phyloP scores from a whole-genome alignment of 495 filamentous ascomycete species.

The Schizothecium vesticola region DNA sequence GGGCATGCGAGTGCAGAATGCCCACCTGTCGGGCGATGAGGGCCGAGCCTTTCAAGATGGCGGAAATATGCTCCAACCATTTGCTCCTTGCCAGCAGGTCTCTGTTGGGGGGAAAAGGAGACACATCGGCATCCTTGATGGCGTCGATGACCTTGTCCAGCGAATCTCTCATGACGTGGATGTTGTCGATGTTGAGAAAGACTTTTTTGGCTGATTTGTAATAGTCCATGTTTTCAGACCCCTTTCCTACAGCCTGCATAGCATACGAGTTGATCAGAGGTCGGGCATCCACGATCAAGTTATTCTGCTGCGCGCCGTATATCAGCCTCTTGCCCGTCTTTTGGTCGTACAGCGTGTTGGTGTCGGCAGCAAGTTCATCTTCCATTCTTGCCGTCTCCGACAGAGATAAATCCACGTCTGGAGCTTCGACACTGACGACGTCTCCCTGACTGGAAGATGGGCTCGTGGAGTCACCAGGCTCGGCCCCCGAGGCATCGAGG shows the following conservation, averaged over 20 bases:
- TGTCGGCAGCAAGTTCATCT: constrained; percentile 60
- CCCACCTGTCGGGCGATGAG: constrained; percentile 86
- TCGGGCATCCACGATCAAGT: constrained; percentile 93
- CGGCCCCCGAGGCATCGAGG: constrained; percentile 20
- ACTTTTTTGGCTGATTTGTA: constrained; percentile 89
- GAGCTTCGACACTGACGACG: constrained; percentile 30
- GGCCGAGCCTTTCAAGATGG: constrained; percentile 75
- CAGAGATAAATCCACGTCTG: constrained; percentile 33
- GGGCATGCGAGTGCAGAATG: constrained; percentile 84
- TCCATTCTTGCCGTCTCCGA: constrained; percentile 63
- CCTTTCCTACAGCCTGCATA: constrained; percentile 91
- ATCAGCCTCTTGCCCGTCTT: constrained; percentile 51
- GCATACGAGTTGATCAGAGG: constrained; percentile 93
- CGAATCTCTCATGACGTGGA: constrained; percentile 96
- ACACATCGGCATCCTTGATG: constrained; percentile 87
- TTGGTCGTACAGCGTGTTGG: constrained; percentile 40
- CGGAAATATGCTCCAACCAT: constrained; percentile 88
- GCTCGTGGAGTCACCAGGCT: constrained; percentile 39
- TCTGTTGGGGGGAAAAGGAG: constrained; percentile 74
- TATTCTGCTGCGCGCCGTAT: constrained; percentile 90
- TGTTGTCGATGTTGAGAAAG: constrained; percentile 97
- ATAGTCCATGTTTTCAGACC: constrained; percentile 97
- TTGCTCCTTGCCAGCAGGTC: constrained; percentile 77
- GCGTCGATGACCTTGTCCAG: constrained; percentile 83
- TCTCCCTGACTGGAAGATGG: constrained; percentile 58